A percentile compares a stretch with the other conserved stretches of the same genome.
Evolutionary conservation across 2,329 filamentous ascomycete genomes (phyloP).

Genomic region (Penicillium sumatraense): DNA sequence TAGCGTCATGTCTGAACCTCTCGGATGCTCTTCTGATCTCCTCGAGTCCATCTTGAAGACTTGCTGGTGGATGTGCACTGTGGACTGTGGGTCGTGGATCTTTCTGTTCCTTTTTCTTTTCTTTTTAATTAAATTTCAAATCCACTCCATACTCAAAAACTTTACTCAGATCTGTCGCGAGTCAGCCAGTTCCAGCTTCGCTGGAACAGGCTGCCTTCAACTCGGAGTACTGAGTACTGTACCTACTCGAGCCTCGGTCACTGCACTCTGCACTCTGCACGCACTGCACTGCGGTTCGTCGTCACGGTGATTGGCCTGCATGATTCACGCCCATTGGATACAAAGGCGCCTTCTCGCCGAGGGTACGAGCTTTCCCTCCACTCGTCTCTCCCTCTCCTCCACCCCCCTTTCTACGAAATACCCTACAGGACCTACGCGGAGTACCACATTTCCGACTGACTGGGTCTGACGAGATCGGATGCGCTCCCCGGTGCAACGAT

Average conservation of each 20-base stretch:
- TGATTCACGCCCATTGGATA: constrained; percentile 8
- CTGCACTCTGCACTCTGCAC: background rate
- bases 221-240: too few species aligned
- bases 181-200: background rate
- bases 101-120: background rate
- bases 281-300: background rate
- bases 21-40: constrained; percentile 5
- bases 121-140: background rate
- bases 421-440: too few species aligned
- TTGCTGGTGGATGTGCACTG: background rate
- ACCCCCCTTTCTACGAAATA: background rate
- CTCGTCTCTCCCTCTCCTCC: too few species aligned
- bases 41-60: constrained; percentile 3
- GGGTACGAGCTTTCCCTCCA: constrained; percentile 3
- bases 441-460: background rate
- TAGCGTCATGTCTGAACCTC: constrained; percentile 33
- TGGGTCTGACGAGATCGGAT: constrained; percentile 15
- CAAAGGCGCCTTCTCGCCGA: background rate
- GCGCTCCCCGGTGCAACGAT: constrained; percentile 1
- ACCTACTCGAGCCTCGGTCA: background rate
- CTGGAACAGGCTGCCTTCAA: background rate
- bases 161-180: background rate
- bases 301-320: constrained; percentile 13
- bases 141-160: background rate
- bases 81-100: background rate